These are phyloP conservation scores for Gorgonomyces haynaldii DNA, from an alignment of 192 early-diverging fungal species.

Conservation along the genomic window DNA sequence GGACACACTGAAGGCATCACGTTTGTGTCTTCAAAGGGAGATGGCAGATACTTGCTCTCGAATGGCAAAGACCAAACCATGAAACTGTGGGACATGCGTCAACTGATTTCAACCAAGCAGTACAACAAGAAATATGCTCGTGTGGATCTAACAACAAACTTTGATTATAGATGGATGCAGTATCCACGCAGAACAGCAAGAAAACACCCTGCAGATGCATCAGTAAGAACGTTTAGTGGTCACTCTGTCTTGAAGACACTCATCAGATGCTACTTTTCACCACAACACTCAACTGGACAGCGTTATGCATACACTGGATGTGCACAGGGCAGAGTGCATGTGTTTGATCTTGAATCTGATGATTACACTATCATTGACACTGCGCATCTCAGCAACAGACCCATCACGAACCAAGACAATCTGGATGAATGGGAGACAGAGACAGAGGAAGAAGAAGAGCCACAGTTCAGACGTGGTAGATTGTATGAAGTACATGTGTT, in stretches of 20 bases:
- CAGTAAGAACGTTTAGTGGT: constrained; percentile 49
- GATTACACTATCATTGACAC: background rate
- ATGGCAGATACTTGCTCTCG: constrained; percentile 49
- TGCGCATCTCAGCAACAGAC: background rate
- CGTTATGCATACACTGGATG: constrained; percentile 51
- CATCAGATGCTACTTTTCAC: constrained; percentile 63
- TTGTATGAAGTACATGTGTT: constrained; percentile 24
- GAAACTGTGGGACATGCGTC: constrained; percentile 55
- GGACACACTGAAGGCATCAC: constrained; percentile 67
- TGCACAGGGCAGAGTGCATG: constrained; percentile 45
- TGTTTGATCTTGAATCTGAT: constrained; percentile 11
- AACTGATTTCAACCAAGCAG: constrained; percentile 12
- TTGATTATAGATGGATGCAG: constrained; percentile 21
- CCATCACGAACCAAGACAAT: background rate
- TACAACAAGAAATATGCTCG: background rate
- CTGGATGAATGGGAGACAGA: background rate
- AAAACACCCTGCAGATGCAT: constrained; percentile 37
- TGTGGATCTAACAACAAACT: background rate
- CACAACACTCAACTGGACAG: constrained; percentile 39
- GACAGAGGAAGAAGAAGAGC: background rate
- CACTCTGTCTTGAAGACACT: constrained; percentile 52
- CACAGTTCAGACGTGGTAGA: constrained; percentile 29
- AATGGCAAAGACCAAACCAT: constrained; percentile 65
- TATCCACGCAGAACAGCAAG: constrained; percentile 23
- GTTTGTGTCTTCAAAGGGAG: constrained; percentile 49